Base-by-base conservation (phyloP, 768 basidiomycete genomes). In the Dioszegia aurantiaca region DNA sequence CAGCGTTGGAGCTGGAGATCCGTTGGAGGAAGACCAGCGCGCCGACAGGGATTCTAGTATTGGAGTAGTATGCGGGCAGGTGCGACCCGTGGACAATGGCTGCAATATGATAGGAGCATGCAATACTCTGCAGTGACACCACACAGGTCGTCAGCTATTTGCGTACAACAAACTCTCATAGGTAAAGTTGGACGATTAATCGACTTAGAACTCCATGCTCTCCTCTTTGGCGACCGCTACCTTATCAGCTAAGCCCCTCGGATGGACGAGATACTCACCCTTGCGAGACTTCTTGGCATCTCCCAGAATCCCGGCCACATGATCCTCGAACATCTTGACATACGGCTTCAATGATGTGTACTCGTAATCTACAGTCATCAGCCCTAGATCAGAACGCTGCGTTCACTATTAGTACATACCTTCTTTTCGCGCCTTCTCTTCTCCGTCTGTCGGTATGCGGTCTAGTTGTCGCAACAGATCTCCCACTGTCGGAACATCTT, bases 281-380 rank as follows among this genome's bases (percentile, higher is more conserved):
- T 68, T 67, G 58, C 70, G 74, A 30, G 56, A 59, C 12, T 65
- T 64, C 30, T 71, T 62, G 30, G 61, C 73, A 52, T 78, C 79
- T 55, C 65, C 67, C 58, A 79, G 55, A 16, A 81, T 55, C 3
- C 58, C 77, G 28, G 73, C 62, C 2, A 77, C 82, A 73, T 98
- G 90, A 69, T 81, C 82, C 59, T 98, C 89, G 63, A 98, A 77
- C 80, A 95, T 83, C 43, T 93, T 87, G 40, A 99, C 85, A 67
- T 93, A 98, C 21, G 87, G 87, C 70, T 84, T 88, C 59, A 99
- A 77, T 4, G 88, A 88, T 16, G 95, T 98, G 56, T 83, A 82
- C 64, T 87, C 84, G 88, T 90, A 95, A 67, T 88, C 88, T 84
- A 65, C 19, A 8, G 27, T n/a, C 3, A 30, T 55, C 58, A 61